phyloP scores from a whole-genome alignment of 352 stramenopile genomes.

The Thraustotheca clavata region DNA sequence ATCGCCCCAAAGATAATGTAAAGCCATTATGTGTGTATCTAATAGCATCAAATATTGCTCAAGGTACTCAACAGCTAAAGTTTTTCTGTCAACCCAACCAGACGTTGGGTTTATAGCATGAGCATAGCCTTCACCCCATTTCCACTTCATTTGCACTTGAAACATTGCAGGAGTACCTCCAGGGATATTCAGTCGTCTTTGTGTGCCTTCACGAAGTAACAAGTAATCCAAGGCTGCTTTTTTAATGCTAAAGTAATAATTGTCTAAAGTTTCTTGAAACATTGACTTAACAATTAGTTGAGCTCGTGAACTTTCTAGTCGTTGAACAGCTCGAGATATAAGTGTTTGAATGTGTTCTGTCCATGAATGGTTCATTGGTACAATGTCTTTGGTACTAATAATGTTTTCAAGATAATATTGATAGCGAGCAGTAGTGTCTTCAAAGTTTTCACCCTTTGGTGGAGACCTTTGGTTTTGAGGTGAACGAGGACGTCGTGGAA shows the following conservation, averaged over 20 bases:
- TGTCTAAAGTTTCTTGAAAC: conserved; percentile 26
- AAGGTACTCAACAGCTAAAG: neutral
- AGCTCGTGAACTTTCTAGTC: neutral
- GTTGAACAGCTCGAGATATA: neutral
- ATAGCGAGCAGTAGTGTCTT: neutral
- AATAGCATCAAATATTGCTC: conserved; percentile 32
- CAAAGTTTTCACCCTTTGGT: too few relatives aligned
- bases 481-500: neutral
- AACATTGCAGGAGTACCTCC: conserved; percentile 38
- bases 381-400: conserved; percentile 18
- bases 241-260: conserved; percentile 59
- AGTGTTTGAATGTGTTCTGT: conserved; percentile 16
- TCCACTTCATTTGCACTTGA: conserved; percentile 43
- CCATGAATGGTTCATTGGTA: conserved; percentile 17
- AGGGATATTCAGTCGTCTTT: conserved; percentile 40
- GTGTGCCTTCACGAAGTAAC: conserved; percentile 33
- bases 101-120: neutral
- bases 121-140: conserved; percentile 45
- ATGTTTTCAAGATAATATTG: conserved; percentile 18
- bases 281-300: neutral
- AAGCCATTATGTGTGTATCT: conserved; percentile 36
- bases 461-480: neutral
- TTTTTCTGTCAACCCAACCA: conserved; percentile 7
- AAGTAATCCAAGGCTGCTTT: conserved; percentile 73
- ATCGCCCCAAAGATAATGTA: conserved; percentile 61